A percentile compares a stretch with the other conserved stretches of the same genome.
phyloP scores from a whole-genome alignment of 495 filamentous ascomycete genomes.

The Aspergillus heteromorphus region DNA sequence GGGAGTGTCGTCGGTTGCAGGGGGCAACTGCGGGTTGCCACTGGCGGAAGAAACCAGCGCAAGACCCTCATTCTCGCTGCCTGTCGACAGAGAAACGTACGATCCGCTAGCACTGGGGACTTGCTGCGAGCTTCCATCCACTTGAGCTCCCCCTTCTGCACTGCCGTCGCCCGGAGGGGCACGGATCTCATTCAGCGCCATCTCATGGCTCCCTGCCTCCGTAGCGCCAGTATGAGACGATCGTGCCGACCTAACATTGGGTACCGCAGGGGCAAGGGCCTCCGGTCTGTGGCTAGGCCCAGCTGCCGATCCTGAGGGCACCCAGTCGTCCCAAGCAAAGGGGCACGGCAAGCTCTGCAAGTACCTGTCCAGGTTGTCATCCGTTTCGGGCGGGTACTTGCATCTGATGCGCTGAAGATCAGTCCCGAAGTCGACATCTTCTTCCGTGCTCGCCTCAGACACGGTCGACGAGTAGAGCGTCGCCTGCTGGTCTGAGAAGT shows the following conservation, averaged over 20 bases:
- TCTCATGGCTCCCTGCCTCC: neutral
- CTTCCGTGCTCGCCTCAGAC: slow-evolving; percentile 27
- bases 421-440: slow-evolving; percentile 29
- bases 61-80: neutral
- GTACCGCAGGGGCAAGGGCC: neutral
- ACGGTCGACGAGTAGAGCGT: slow-evolving; percentile 14
- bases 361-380: slow-evolving; percentile 3
- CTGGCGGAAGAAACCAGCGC: neutral
- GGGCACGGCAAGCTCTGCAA: neutral
- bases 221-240: neutral
- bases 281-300: neutral
- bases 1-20: neutral
- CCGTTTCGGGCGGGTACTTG: slow-evolving; percentile 12
- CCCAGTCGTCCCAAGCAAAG: neutral
- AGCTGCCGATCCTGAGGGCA: neutral
- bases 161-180: no score
- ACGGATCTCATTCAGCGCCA: neutral
- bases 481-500: slow-evolving; percentile 8
- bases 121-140: neutral
- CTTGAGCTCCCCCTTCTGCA: neutral
- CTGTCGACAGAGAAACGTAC: neutral
- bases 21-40: neutral
- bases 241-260: neutral
- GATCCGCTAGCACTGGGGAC: neutral
- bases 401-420: slow-evolving; percentile 25